A percentile compares a stretch with the other conserved stretches of the same genome.
Evolutionary conservation across 2,329 filamentous ascomycete species (phyloP).

Genomic region (Beauveria brongniartii): DNA sequence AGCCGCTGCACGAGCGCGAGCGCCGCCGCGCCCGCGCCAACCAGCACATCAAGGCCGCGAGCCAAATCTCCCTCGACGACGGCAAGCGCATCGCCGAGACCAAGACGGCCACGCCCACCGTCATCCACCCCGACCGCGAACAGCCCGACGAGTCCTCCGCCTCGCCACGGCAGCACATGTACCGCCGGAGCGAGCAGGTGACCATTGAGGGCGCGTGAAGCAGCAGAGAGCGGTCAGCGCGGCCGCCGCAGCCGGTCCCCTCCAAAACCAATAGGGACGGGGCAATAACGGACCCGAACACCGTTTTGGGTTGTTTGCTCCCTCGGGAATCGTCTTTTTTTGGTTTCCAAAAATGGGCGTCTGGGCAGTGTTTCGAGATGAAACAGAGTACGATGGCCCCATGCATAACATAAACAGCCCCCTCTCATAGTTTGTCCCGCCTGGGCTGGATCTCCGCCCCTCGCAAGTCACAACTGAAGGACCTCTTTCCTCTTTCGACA

Average conservation of each 20-base stretch:
- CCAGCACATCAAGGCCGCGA: constrained; percentile 11
- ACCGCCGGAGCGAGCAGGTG: constrained; percentile 46
- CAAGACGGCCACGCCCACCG: constrained; percentile 36
- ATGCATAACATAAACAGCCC: not conserved
- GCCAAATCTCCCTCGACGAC: constrained; percentile 13
- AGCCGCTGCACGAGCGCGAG: constrained; percentile 36
- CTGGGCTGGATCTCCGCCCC: not conserved
- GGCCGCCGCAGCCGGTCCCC: not conserved
- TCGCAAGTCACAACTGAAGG: not conserved
- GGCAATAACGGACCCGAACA: not conserved
- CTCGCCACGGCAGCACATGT: constrained; percentile 27
- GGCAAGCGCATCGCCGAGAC: constrained; percentile 27
- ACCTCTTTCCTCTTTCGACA: not conserved
- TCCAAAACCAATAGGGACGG: not conserved
- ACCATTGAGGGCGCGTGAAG: constrained; percentile 39
- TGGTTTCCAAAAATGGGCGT: not conserved
- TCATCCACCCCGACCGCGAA: constrained; percentile 30
- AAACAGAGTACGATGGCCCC: not conserved
- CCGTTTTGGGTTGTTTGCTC: not conserved
- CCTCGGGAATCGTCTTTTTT: not conserved
- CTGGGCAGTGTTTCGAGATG: constrained; percentile 10
- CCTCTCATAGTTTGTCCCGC: not conserved
- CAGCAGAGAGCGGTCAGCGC: not conserved
- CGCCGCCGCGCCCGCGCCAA: constrained; percentile 9
- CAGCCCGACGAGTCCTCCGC: not conserved